phyloP scores from a whole-genome alignment of 108 stramenopile genomes.

The Nannochloropsis salina region DNA sequence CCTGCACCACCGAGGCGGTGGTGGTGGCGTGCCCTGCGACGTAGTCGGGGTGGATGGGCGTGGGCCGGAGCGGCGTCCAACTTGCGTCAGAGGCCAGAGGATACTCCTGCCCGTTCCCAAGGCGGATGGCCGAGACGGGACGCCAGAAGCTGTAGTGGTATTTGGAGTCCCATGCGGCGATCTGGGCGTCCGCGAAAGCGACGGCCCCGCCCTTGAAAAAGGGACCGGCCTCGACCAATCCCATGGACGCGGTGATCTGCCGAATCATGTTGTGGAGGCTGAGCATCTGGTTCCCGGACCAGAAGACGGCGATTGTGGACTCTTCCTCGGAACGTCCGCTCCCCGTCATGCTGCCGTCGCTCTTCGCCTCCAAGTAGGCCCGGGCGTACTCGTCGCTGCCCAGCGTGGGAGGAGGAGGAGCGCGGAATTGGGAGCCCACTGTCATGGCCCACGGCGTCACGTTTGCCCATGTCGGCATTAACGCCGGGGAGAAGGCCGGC shows the following conservation, averaged over 20 bases:
- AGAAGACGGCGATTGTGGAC: not conserved
- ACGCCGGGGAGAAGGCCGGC: not conserved
- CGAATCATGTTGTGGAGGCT: not conserved
- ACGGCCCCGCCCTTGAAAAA: not conserved
- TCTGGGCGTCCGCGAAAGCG: not conserved
- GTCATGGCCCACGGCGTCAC: not conserved
- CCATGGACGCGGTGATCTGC: not conserved
- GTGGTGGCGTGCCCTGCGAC: not conserved
- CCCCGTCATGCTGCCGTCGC: not conserved
- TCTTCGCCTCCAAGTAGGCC: not conserved
- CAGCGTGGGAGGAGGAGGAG: not conserved
- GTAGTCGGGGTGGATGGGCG: conserved; percentile 1
- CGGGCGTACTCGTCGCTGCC: not conserved
- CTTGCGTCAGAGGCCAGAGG: not conserved
- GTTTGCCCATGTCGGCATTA: not conserved
- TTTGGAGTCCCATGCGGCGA: not conserved
- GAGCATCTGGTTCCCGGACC: not conserved
- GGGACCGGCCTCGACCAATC: not conserved
- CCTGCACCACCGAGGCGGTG: not conserved
- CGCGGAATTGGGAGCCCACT: not conserved
- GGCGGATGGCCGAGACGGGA: not conserved
- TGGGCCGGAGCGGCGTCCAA: not conserved
- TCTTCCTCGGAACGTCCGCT: not conserved
- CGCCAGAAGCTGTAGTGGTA: not conserved
- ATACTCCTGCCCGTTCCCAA: not conserved